phyloP scores from a whole-genome alignment of 192 early-diverging fungal species.

The Backusella westeae region DNA sequence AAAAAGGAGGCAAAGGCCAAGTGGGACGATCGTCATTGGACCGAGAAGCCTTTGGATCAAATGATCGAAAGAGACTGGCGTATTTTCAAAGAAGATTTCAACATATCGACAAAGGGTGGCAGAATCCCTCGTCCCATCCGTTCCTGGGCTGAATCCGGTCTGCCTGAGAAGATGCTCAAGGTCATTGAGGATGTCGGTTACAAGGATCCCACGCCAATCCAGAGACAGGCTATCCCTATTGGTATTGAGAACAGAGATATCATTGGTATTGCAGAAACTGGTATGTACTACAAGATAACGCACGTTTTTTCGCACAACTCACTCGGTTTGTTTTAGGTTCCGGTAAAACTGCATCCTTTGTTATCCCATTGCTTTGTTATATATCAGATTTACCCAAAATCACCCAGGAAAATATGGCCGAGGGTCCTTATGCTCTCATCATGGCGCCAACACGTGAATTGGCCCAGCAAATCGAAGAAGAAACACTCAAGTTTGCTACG shows the following conservation, averaged over 20 bases:
- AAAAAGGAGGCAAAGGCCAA: constrained; percentile 65
- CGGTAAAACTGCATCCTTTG: constrained; percentile 95
- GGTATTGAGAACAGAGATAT: constrained; percentile 88
- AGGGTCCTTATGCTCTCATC: constrained; percentile 92
- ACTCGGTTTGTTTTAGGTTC: constrained; percentile 49
- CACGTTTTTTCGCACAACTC: not conserved
- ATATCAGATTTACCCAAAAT: constrained; percentile 81
- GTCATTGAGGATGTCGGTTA: constrained; percentile 87
- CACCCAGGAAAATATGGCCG: constrained; percentile 71
- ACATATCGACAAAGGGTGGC: constrained; percentile 92
- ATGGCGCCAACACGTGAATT: constrained; percentile 97
- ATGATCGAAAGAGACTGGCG: constrained; percentile 99
- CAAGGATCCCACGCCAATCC: constrained; percentile 94
- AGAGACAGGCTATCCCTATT: constrained; percentile 95
- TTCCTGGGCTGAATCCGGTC: constrained; percentile 79
- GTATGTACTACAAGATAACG: constrained; percentile 23
- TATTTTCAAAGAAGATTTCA: constrained; percentile 99
- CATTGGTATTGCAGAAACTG: constrained; percentile 88
- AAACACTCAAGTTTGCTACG: constrained; percentile 86
- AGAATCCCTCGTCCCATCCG: constrained; percentile 88
- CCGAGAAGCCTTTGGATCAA: constrained; percentile 81
- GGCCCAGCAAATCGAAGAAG: constrained; percentile 95
- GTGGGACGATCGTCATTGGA: constrained; percentile 95
- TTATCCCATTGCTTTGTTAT: constrained; percentile 93
- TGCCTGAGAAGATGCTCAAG: constrained; percentile 67